Percentiles rank a stretch among this genome's conserved stretches.
These are phyloP conservation scores for Actinidia arguta DNA, from an alignment of 179 eudicot genomes.

Conservation along the genomic window DNA sequence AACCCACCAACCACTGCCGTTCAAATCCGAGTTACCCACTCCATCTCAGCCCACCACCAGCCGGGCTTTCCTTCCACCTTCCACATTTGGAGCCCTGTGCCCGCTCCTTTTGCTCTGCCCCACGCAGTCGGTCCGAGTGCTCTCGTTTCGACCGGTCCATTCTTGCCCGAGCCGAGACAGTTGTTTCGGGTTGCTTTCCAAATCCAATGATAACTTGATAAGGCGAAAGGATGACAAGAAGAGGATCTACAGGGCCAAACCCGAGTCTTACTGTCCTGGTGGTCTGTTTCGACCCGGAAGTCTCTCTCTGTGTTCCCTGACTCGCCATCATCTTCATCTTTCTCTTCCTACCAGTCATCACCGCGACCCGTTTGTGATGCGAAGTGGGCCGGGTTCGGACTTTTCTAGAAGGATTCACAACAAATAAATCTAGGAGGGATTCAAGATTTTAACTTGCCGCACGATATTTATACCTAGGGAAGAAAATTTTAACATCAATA, in stretches of 20 bases:
- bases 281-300: constrained; percentile 53
- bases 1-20: constrained; percentile 11
- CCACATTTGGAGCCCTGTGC: constrained; percentile 30
- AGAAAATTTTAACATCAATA: no score
- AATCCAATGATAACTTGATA: constrained; percentile 25
- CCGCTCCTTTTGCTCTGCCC: constrained; percentile 34
- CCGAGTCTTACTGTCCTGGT: constrained; percentile 29
- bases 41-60: constrained; percentile 61
- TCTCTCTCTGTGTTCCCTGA: constrained; percentile 33
- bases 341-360: constrained; percentile 50
- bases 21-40: constrained; percentile 37
- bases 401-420: constrained; percentile 28
- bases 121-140: constrained; percentile 19
- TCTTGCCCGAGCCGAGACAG: constrained; percentile 32
- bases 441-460: no score
- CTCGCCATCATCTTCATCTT: constrained; percentile 40
- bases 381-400: constrained; percentile 60
- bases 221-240: constrained; percentile 34
- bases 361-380: constrained; percentile 42
- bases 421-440: no score
- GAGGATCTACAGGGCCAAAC: constrained; percentile 25
- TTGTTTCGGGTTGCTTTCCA: constrained; percentile 49
- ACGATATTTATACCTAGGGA: no score
- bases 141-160: constrained; percentile 7
- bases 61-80: constrained; percentile 35